Percentiles rank a stretch among this genome's conserved stretches.
Evolutionary conservation across 305 asterid species (phyloP).

Genomic region (Withania somnifera): DNA sequence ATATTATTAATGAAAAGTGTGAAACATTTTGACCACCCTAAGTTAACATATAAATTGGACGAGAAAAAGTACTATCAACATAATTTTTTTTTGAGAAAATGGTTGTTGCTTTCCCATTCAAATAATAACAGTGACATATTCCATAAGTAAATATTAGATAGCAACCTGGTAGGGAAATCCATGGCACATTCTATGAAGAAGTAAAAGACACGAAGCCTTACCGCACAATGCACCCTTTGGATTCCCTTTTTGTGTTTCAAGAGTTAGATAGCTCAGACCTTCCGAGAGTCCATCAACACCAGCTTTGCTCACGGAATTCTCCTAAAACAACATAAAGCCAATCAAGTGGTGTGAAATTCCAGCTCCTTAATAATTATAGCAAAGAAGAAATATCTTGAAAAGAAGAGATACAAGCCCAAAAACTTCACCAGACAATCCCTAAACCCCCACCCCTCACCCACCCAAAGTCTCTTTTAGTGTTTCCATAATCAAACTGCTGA

Average conservation of each 20-base stretch:
- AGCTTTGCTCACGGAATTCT: neutral
- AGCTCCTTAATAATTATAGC: neutral
- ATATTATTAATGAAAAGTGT: neutral
- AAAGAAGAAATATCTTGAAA: neutral
- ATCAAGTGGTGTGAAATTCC: neutral
- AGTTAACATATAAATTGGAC: neutral
- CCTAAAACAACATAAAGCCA: neutral
- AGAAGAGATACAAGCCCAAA: neutral
- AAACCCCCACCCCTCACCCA: no score
- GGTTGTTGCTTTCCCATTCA: neutral
- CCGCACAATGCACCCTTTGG: neutral
- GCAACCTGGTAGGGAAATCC: neutral
- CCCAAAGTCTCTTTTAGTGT: neutral
- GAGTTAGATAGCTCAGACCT: neutral
- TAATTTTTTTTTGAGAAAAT: neutral
- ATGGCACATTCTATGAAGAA: neutral
- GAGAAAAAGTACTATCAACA: neutral
- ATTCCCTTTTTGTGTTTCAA: neutral
- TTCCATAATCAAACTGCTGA: neutral
- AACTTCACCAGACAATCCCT: neutral
- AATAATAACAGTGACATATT: neutral
- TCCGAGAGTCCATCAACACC: neutral
- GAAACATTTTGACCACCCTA: neutral
- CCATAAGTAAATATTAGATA: neutral
- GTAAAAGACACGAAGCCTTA: neutral